phyloP scores from a whole-genome alignment of 2,329 filamentous ascomycete species.

The Diaporthe nobilis region DNA sequence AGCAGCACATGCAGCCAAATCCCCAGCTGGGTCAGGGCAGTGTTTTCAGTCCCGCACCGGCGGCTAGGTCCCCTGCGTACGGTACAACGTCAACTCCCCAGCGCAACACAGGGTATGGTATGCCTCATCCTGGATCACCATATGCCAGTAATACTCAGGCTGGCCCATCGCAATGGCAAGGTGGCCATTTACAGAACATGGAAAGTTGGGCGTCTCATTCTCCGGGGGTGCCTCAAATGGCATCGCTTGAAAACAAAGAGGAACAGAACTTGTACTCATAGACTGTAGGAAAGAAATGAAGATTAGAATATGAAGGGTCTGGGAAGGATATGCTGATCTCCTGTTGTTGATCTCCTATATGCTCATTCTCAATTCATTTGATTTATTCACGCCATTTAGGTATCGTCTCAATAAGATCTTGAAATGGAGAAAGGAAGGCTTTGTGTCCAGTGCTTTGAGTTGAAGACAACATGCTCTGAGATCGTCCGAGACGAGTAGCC shows the following conservation, averaged over 20 bases:
- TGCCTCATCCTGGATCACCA: neutral
- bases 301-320: neutral
- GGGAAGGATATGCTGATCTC: too few relatives aligned
- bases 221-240: neutral
- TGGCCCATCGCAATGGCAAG: neutral
- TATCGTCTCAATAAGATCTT: too few relatives aligned
- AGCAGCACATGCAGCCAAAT: neutral
- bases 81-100: neutral
- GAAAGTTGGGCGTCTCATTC: neutral
- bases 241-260: neutral
- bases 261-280: neutral
- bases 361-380: too few relatives aligned
- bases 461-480: too few relatives aligned
- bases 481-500: too few relatives aligned
- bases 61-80: neutral
- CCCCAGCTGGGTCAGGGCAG: neutral
- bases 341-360: too few relatives aligned
- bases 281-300: neutral
- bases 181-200: neutral
- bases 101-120: neutral
- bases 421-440: too few relatives aligned
- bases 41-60: neutral
- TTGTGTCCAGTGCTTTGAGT: too few relatives aligned
- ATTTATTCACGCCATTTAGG: too few relatives aligned
- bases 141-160: neutral